Evolutionary conservation across 2,329 filamentous ascomycete species (phyloP).

Genomic region (Pseudogymnoascus sp.): DNA sequence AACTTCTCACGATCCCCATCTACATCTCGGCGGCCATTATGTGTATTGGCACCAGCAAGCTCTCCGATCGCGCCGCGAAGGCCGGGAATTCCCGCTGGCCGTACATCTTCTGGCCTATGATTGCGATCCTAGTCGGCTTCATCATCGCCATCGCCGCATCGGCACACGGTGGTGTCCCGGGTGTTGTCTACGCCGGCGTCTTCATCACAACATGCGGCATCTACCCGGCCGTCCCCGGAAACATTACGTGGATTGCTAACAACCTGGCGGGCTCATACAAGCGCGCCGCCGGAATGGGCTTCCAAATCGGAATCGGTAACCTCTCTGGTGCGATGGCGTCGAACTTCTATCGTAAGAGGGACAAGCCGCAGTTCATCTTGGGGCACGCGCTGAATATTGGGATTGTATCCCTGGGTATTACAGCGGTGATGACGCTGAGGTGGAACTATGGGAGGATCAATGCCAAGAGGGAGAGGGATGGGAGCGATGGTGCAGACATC

Average conservation of each 20-base stretch:
- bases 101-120: conserved; percentile 47
- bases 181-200: conserved; percentile 37
- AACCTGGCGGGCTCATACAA: conserved; percentile 49
- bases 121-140: conserved; percentile 48
- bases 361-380: conserved; percentile 40
- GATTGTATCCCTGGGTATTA: conserved; percentile 38
- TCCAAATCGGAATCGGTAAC: conserved; percentile 56
- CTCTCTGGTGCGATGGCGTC: conserved; percentile 57
- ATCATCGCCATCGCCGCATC: conserved; percentile 37
- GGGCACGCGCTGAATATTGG: conserved; percentile 43
- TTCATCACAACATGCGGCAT: conserved; percentile 38
- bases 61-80: conserved; percentile 46
- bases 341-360: conserved; percentile 56
- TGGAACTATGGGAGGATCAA: conserved; percentile 38
- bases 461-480: conserved; percentile 36
- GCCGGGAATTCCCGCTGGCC: conserved; percentile 33
- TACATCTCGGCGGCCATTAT: conserved; percentile 56
- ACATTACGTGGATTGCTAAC: conserved; percentile 47
- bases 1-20: conserved; percentile 43
- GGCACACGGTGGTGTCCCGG: conserved; percentile 27
- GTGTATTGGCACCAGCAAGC: conserved; percentile 43
- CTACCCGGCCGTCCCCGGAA: conserved; percentile 36
- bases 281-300: conserved; percentile 53
- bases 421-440: conserved; percentile 34
- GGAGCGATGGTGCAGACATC: conserved; percentile 25